Base-by-base conservation (phyloP, 495 filamentous ascomycete species). In the Friedmanniomyces simplex region DNA sequence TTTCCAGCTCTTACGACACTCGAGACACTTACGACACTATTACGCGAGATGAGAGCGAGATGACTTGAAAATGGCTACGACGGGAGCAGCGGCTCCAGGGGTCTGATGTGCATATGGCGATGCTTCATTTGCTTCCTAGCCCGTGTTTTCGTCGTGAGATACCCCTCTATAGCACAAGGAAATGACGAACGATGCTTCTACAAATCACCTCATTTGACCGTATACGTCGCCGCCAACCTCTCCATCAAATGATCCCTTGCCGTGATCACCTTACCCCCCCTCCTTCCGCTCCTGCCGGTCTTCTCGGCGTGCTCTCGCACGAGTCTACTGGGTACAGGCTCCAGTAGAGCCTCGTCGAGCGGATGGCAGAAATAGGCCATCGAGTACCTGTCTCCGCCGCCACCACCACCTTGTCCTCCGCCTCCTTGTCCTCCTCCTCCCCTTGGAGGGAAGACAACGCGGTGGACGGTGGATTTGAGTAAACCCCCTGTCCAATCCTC, bases 331-430 rank as follows among this genome's bases (percentile, higher is more conserved):
- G 93, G 91, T 60, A 97, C 85, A 6, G 82, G 62, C 34, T 78
- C 81, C 57, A 97, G 69, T 64, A 79, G 72, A n/a, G 82, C 87
- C 0, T 75, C 68, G 63, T 89, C 79, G 20, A 83, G 71, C 13
- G 91, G 93, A 71, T 97, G 91, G 61, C 89, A 95, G 66, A 96
- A 96, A 65, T 87, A 97, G 13, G 82, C 93, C 58, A 97, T 84
- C 50, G 84, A 89, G 68, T 95, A 96, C 53, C 91, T 72, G 69
- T 96, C 89, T 11, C 10, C 16, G 57, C 79, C 79, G 2, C 76
- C 74, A 7, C 67, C 67, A n/a, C n/a, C n/a, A n/a, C n/a, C n/a
- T n/a, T n/a, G n/a, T n/a, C n/a, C n/a, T n/a, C n/a, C n/a, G n/a
- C n/a, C n/a, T n/a, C n/a, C n/a, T n/a, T n/a, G n/a, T n/a, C n/a